Conservation (phyloP, 495 filamentous ascomycete species). For the Neurospora tetraspora region DNA sequence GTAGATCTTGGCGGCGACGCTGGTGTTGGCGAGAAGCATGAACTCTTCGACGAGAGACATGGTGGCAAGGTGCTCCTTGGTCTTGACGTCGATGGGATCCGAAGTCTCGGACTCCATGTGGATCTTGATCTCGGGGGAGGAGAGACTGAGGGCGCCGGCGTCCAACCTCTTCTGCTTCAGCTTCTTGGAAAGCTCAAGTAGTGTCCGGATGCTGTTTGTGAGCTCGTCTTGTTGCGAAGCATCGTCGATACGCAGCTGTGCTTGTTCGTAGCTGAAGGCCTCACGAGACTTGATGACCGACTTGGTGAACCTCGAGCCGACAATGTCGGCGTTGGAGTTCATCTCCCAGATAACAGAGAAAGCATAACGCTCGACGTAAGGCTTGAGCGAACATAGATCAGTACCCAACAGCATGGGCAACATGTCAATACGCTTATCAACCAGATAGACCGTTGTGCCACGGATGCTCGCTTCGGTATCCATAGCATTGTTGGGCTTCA, state of each 20-base stretch:
- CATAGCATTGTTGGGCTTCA: conserved; percentile 96
- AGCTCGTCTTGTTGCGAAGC: conserved; percentile 73
- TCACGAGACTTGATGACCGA: conserved; percentile 97
- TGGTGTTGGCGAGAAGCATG: conserved; percentile 97
- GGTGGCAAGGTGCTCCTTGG: conserved; percentile 85
- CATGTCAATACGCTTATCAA: conserved; percentile 99
- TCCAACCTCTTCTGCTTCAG: conserved; percentile 93
- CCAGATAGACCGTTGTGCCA: conserved; percentile 93
- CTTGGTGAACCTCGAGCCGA: conserved; percentile 78
- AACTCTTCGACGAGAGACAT: conserved; percentile 98
- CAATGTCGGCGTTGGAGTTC: conserved; percentile 71
- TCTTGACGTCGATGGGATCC: conserved; percentile 92
- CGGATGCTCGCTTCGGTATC: conserved; percentile 86
- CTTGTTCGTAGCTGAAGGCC: conserved; percentile 95
- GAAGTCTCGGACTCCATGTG: conserved; percentile 91
- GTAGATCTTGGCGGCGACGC: conserved; percentile 79
- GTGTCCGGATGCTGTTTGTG: conserved; percentile 78
- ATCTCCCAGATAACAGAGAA: conserved; percentile 96
- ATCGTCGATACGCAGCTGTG: conserved; percentile 89
- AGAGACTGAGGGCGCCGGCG: conserved; percentile 87
- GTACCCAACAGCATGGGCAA: conserved; percentile 90
- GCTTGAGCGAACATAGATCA: conserved; percentile 92
- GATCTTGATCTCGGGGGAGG: conserved; percentile 89
- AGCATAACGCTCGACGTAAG: conserved; percentile 92
- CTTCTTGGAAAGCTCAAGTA: conserved; percentile 85